Base-by-base conservation (phyloP, 257 asterid species). In the Primulina eburnea region DNA sequence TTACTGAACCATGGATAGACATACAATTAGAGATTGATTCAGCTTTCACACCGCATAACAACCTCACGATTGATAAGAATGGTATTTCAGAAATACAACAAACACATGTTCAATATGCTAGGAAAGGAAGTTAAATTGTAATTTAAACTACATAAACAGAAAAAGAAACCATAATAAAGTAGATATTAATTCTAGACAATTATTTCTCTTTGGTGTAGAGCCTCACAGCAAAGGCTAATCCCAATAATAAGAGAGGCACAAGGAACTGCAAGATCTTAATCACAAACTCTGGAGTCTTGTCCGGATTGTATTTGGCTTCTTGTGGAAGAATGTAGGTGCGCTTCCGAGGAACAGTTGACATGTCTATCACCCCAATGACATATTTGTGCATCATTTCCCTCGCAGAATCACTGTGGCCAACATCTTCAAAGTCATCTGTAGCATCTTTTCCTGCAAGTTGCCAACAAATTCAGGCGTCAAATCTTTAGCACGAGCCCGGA, bases 221-320 rank as follows among this genome's bases (percentile, higher is more conserved):
- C 47, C 92, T 87, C 55, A 88, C 92, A 10, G 81, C 83, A 40
- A 88, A 84, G 20, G 96, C 95, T 86, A 88, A 78, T 8, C 97
- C 94, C 80, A 90, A 34, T 70, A 90, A 87, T 81, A 87, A 16
- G 79, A 90, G 78, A 64, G 97, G 96, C 73, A 88, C 89, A n/a
- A 90, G 86, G 79, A 90, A 85, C 85, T 88, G 96, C 70, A 88
- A 69, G 77, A 88, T 82, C 89, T 90, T 90, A 84, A 85, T 84
- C 73, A 88, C 76, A 58, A 88, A 87, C 61, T 82, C 90, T 0
- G 92, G 87, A 63, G 89, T 79, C 85, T 85, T 87, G 81, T 85
- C 96, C 0, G 75, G 94, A 73, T 85, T 88, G 75, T 83, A 82
- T 0, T 72, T 68, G 0, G 88, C 73, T 71, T 85, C 85, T 70